Conservation (phyloP, 495 filamentous ascomycete genomes). For the Tuber aestivum region DNA sequence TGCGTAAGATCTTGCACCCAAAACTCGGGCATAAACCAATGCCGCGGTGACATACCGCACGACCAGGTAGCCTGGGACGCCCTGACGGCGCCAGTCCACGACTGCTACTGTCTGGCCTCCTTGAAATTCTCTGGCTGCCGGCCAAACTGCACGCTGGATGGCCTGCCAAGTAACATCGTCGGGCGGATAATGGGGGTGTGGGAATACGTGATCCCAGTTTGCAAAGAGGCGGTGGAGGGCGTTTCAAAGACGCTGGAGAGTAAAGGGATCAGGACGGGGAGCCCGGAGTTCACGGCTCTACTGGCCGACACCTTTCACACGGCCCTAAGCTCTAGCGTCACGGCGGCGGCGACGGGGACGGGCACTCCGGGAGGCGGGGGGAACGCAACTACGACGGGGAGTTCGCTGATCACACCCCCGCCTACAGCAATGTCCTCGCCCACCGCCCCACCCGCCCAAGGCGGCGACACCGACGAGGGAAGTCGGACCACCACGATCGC, state of each 20-base stretch:
- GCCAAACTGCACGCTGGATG: slow-evolving; percentile 19
- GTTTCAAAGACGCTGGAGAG: slow-evolving; percentile 9
- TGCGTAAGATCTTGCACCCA: slow-evolving; percentile 27
- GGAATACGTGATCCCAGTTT: slow-evolving; percentile 26
- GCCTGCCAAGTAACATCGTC: slow-evolving; percentile 13
- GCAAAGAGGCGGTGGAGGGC: slow-evolving; percentile 17
- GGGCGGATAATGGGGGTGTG: slow-evolving; percentile 20
- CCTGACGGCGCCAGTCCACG: slow-evolving; percentile 4
- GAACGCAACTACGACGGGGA: background rate
- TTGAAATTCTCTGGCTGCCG: slow-evolving; percentile 18
- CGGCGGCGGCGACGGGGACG: background rate
- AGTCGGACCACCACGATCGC: slow-evolving; percentile 13
- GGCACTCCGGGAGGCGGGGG: background rate
- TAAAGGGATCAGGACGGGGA: slow-evolving; percentile 3
- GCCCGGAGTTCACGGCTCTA: slow-evolving; percentile 8
- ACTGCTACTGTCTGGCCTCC: slow-evolving; percentile 21
- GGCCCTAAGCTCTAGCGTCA: background rate
- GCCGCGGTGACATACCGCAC: slow-evolving; percentile 24
- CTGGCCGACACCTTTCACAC: slow-evolving; percentile 8
- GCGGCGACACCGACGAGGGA: background rate
- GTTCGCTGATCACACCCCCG: background rate
- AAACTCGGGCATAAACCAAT: slow-evolving; percentile 25
- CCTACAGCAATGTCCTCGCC: background rate
- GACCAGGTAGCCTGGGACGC: slow-evolving; percentile 16
- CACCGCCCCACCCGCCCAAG: background rate